phyloP scores from a whole-genome alignment of 495 filamentous ascomycete genomes.

The Aspergillus mulundensis region DNA sequence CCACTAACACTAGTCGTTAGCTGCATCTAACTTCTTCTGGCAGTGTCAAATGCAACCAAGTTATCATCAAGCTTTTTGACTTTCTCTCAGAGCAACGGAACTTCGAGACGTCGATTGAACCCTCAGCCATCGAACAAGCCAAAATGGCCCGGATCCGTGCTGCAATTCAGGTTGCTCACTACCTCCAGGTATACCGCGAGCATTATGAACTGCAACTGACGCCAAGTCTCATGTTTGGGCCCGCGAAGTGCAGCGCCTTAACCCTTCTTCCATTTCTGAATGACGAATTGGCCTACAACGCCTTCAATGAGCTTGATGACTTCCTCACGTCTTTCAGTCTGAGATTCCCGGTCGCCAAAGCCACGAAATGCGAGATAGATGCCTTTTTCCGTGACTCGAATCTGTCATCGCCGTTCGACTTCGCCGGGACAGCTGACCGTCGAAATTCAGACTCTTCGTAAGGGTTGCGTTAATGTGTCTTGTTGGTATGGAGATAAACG shows the following conservation, averaged over 20 bases:
- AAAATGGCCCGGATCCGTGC: slow-evolving; percentile 21
- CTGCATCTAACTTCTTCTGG: background rate
- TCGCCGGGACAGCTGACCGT: slow-evolving; percentile 20
- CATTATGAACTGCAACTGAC: slow-evolving; percentile 34
- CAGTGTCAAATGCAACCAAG: slow-evolving; percentile 32
- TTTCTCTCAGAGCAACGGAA: slow-evolving; percentile 20
- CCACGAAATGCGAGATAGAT: slow-evolving; percentile 25
- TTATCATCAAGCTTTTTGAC: slow-evolving; percentile 24
- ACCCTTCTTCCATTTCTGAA: slow-evolving; percentile 23
- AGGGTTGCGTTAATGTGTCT: background rate
- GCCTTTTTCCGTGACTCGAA: slow-evolving; percentile 13
- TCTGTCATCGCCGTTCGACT: slow-evolving; percentile 28
- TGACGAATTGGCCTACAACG: slow-evolving; percentile 21
- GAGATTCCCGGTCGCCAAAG: slow-evolving; percentile 25
- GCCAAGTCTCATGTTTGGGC: slow-evolving; percentile 30
- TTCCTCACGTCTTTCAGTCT: slow-evolving; percentile 27
- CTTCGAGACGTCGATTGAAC: slow-evolving; percentile 6
- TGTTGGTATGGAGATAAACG: background rate
- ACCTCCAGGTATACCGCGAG: slow-evolving; percentile 27
- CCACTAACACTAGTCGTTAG: background rate
- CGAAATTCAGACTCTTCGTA: slow-evolving; percentile 12
- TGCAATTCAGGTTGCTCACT: slow-evolving; percentile 30
- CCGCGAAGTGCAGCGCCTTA: slow-evolving; percentile 27
- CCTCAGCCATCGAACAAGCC: slow-evolving; percentile 15
- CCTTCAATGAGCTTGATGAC: slow-evolving; percentile 34